Conservation (phyloP, 1,284 basidiomycete genomes). For the Clitocybe nebularis region DNA sequence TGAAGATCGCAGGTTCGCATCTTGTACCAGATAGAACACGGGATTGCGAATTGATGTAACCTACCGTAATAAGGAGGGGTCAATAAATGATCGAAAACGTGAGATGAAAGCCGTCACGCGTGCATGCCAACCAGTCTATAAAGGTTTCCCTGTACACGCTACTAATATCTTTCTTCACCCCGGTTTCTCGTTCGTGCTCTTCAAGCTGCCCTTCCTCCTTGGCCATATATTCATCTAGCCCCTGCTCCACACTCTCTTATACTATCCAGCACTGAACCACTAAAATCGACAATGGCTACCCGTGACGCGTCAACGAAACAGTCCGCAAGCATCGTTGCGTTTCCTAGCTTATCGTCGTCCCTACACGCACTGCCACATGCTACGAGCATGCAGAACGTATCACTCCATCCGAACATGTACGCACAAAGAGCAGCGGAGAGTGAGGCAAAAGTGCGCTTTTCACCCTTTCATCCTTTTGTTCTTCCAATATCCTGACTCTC, state of each 20-base stretch:
- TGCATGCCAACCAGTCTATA: conserved; percentile 16
- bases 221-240: background rate
- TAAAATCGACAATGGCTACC: conserved; percentile 12
- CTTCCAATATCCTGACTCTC: conserved; percentile 10
- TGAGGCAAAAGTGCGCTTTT: conserved; percentile 60
- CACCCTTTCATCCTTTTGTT: conserved; percentile 1
- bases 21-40: conserved; percentile 11
- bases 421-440: conserved; percentile 62
- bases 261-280: background rate
- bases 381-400: conserved; percentile 58
- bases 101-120: conserved; percentile 20
- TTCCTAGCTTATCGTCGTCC: conserved; percentile 63
- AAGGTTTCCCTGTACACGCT: conserved; percentile 14
- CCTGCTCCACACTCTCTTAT: background rate
- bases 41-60: conserved; percentile 15
- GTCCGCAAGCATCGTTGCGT: conserved; percentile 52
- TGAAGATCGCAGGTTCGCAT: conserved; percentile 17
- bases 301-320: conserved; percentile 21
- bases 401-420: conserved; percentile 66
- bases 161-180: conserved; percentile 14
- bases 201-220: conserved; percentile 2
- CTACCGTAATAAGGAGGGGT: conserved; percentile 14
- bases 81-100: conserved; percentile 19
- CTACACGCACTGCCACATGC: conserved; percentile 67
- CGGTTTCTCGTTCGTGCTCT: conserved; percentile 7